Evolutionary conservation across 768 basidiomycete genomes (phyloP), one percentile per base, ranked within the genome.

Genomic region (Lactifluus piperatus): DNA sequence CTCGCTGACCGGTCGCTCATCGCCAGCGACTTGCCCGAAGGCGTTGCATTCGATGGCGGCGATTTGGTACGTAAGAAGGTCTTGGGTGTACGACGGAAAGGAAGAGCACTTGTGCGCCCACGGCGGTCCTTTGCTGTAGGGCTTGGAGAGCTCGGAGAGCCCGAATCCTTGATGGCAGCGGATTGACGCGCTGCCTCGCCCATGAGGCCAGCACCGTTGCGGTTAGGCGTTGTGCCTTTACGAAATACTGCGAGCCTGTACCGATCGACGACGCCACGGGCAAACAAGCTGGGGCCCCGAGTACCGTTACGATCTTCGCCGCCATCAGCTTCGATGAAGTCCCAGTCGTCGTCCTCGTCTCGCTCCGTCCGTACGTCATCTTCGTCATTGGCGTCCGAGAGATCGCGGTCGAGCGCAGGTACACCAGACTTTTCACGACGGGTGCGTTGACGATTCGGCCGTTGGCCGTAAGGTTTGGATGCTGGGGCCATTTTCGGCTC

Each of bases 231-330:
- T 14, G 85, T 83, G n/a, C 79, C 78, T 69, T 91, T 92, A 55
- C 90, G 80, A 80, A 92, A 92, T 22, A 92, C 90, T 16, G 88
- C 84, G 54, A 95, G 75, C 57, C 82, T 79, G 69, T 94, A 95
- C 54, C 87, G 79, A 69, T 95, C 92, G 52, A 93, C 90, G 49
- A 94, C 88, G 5, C 92, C 92, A n/a, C 91, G 83, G 44, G 92
- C 86, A 68, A 93, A 94, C 39, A 94, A 78, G 68, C 86, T 93
- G 20, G 83, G 81, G 7, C 84, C 90, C 67, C 85, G 84, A 26
- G 85, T 75, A 18, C 91, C 90, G 62, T 93, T 92, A 60, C 84
- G 78, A 57, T 91, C 91, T 68, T 91, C 90, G 63, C 86, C 90
- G 63, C 86, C 86, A 5, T 75, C 88, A 39, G 81, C 81, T 66